Percentiles rank a stretch among this genome's conserved stretches.
These are phyloP conservation scores for Sarocladium strictum DNA, from an alignment of 2,329 filamentous ascomycete species.

Conservation along the genomic window DNA sequence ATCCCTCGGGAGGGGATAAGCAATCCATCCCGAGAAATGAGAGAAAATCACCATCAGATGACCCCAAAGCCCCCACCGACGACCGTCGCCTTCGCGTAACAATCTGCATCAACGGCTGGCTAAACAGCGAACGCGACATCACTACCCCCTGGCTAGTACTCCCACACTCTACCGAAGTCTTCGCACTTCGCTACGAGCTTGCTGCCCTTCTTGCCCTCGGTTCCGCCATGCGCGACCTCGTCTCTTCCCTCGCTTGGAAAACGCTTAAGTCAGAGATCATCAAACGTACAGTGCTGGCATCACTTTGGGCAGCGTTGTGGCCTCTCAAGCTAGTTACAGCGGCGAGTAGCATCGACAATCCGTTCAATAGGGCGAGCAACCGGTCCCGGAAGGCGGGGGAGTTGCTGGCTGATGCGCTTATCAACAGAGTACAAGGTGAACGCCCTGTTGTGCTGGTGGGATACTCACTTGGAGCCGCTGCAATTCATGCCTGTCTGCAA, in stretches of 20 bases:
- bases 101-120: slow-evolving; percentile 84
- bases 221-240: slow-evolving; percentile 62
- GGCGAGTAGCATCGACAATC: slow-evolving; percentile 70
- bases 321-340: slow-evolving; percentile 62
- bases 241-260: slow-evolving; percentile 69
- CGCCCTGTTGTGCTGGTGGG: slow-evolving; percentile 74
- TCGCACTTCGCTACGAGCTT: slow-evolving; percentile 80
- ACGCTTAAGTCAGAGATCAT: slow-evolving; percentile 70
- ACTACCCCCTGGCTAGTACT: slow-evolving; percentile 75
- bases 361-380: slow-evolving; percentile 70
- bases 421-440: slow-evolving; percentile 77
- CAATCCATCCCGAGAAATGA: too few species aligned
- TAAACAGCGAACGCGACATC: slow-evolving; percentile 68
- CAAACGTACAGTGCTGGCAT: slow-evolving; percentile 63
- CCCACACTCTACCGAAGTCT: slow-evolving; percentile 66
- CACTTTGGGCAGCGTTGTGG: slow-evolving; percentile 63
- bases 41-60: too few species aligned
- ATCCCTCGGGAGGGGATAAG: too few species aligned
- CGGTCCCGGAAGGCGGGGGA: slow-evolving; percentile 74
- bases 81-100: slow-evolving; percentile 64
- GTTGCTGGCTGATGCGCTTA: slow-evolving; percentile 74
- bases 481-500: slow-evolving; percentile 78
- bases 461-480: slow-evolving; percentile 73
- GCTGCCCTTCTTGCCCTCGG: slow-evolving; percentile 71
- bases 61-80: slow-evolving; percentile 18